Evolutionary conservation across 2,329 filamentous ascomycete species (phyloP).

Genomic region (Myriosclerotinia duriaeana): DNA sequence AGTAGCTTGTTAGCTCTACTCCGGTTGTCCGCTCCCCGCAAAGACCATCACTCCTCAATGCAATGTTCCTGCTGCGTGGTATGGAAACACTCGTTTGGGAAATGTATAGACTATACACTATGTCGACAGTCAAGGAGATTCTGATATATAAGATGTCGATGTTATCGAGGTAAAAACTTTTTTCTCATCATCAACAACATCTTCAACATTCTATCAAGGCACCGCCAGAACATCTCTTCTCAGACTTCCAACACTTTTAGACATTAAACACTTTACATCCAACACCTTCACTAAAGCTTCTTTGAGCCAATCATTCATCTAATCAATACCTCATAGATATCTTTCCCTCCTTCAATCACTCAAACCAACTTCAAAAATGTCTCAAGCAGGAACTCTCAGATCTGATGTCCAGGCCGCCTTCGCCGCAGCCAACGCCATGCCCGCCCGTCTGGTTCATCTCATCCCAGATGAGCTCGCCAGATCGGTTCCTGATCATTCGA

Average conservation of each 20-base stretch:
- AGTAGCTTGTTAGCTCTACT: slow-evolving; percentile 14
- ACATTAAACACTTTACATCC: slow-evolving; percentile 5
- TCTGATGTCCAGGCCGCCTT: slow-evolving; percentile 23
- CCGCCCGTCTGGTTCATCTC: slow-evolving; percentile 29
- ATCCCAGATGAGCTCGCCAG: slow-evolving; percentile 31
- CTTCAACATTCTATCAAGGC: slow-evolving; percentile 13
- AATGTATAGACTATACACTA: not conserved
- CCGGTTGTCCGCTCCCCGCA: slow-evolving; percentile 1
- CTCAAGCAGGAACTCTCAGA: slow-evolving; percentile 24
- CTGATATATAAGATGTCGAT: slow-evolving; percentile 12
- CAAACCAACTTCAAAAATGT: slow-evolving; percentile 24
- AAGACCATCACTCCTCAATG: slow-evolving; percentile 3
- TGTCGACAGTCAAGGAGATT: not conserved
- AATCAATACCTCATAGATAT: slow-evolving; percentile 16
- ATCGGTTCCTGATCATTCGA: slow-evolving; percentile 28
- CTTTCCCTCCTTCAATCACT: not conserved
- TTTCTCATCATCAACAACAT: slow-evolving; percentile 18
- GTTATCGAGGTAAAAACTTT: slow-evolving; percentile 6
- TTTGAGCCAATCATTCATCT: slow-evolving; percentile 6
- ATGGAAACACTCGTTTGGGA: slow-evolving; percentile 10
- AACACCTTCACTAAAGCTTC: slow-evolving; percentile 17
- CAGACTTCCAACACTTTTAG: slow-evolving; percentile 15
- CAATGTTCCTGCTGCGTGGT: slow-evolving; percentile 4
- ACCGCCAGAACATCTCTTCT: slow-evolving; percentile 9
- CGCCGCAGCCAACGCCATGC: slow-evolving; percentile 15